These are phyloP conservation scores for Wickerhamomyces hampshirensis DNA, from an alignment of 805 yeast genomes.

Conservation along the genomic window DNA sequence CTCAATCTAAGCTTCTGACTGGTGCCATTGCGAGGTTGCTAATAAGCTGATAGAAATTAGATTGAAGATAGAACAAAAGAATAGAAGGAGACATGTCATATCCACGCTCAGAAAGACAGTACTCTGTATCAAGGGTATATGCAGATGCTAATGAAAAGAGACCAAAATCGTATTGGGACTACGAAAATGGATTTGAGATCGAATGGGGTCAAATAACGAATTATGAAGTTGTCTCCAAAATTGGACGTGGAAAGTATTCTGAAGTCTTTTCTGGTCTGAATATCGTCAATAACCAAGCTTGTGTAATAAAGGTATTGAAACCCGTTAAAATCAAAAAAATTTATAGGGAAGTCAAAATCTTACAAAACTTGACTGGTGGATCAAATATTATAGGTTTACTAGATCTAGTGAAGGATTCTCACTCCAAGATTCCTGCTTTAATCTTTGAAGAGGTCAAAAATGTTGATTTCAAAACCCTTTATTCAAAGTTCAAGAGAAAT, in stretches of 20 bases:
- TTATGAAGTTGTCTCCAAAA: conserved; percentile 76
- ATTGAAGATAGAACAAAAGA: too few relatives aligned
- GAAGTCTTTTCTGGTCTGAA: conserved; percentile 88
- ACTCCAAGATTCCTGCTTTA: conserved; percentile 78
- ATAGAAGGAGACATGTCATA: conserved; percentile 8
- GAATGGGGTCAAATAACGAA: conserved; percentile 57
- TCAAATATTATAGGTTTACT: conserved; percentile 73
- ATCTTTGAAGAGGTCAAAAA: conserved; percentile 83
- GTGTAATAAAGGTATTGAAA: conserved; percentile 85
- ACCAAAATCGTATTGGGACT: conserved; percentile 81
- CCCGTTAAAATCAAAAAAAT: conserved; percentile 93
- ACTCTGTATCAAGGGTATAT: conserved; percentile 59
- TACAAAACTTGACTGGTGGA: conserved; percentile 81
- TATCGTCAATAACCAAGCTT: conserved; percentile 52
- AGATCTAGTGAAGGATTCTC: conserved; percentile 79
- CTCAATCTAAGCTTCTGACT: too few relatives aligned
- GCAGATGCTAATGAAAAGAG: conserved; percentile 66
- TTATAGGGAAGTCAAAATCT: conserved; percentile 80
- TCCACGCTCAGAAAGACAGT: conserved; percentile 26
- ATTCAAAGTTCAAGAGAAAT: conserved; percentile 67
- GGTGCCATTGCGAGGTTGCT: too few relatives aligned
- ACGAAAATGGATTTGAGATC: conserved; percentile 55
- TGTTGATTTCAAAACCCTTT: conserved; percentile 74
- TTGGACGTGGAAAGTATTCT: conserved; percentile 93
- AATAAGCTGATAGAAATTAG: too few relatives aligned